Base-by-base conservation (phyloP, 2,329 filamentous ascomycete genomes). In the Colletotrichum spaethianum region DNA sequence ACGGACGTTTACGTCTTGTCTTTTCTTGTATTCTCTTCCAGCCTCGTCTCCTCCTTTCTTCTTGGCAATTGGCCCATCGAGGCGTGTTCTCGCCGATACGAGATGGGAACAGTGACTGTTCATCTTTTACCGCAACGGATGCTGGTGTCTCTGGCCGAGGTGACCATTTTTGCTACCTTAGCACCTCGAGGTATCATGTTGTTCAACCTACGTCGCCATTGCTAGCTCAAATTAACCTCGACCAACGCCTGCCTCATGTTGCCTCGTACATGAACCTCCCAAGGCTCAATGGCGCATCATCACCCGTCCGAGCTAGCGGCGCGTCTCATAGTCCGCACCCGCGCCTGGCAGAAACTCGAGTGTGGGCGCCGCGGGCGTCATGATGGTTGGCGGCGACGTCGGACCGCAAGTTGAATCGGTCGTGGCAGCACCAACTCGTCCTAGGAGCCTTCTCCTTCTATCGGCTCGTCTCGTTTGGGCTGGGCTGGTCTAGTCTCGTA, bases 381-480 rank as follows among this genome's bases (percentile, higher is more conserved):
- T 31, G 36, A 38, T 55, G 46, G 60, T 42, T 52, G 38, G 33
- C 36, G 38, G 52, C 36, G 28, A 55, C 28, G 46, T 61, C n/a
- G 46, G 61, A 42, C 46, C n/a, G 26, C 31, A 55, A n/a, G 48
- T 48, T 16, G 59, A 55, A 42, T 48, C 26, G 56, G 64, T 50
- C 31, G 46, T 48, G 55, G 36, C 52, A 31, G n/a, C 42, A 4
- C 36, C 63, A 57, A 48, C 31, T 28, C 9, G 42, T 42, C 23
- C 48, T 18, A 61, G 33, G 33, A 67, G 28, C 44, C 28, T 44
- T 46, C 53, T 53, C 12, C 38, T 46, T 14, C 50, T 33, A 46
- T 61, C 46, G 46, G 31, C 40, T 66, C 46, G 55, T 67, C 62
- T 60, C 28, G 48, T 63, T 31, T 53, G 14, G 26, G 48, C 48